phyloP scores from a whole-genome alignment of 768 basidiomycete species.

The Kondoa malvinella region DNA sequence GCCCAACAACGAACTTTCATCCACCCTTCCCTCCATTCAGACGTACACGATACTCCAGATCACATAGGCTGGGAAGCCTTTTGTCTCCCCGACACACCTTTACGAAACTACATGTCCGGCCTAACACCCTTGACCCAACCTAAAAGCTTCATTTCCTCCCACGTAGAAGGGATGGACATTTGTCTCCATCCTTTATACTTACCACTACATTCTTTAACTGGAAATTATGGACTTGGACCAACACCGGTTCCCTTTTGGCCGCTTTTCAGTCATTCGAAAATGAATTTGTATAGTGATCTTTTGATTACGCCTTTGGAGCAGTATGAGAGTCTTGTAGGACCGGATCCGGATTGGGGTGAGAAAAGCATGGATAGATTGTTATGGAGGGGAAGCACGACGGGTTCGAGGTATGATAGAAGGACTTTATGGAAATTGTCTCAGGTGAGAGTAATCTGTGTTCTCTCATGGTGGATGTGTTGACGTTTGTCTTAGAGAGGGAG shows the following conservation, averaged over 20 bases:
- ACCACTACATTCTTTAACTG: conserved; percentile 12
- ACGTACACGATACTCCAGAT: conserved; percentile 8
- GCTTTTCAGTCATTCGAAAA: conserved; percentile 24
- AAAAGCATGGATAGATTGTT: conserved; percentile 34
- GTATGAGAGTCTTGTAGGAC: conserved; percentile 23
- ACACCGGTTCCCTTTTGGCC: conserved; percentile 24
- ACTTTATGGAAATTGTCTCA: conserved; percentile 25
- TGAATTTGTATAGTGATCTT: conserved; percentile 25
- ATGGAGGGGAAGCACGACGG: conserved; percentile 36
- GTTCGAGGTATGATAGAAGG: conserved; percentile 21
- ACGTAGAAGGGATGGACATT: conserved; percentile 27
- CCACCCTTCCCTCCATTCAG: not conserved
- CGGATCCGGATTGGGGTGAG: conserved; percentile 30
- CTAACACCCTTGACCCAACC: conserved; percentile 9
- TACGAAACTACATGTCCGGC: conserved; percentile 12
- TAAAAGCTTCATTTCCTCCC: conserved; percentile 27
- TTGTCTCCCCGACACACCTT: conserved; percentile 16
- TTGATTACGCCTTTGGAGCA: conserved; percentile 28
- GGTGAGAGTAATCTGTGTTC: not conserved
- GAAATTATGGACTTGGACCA: conserved; percentile 22
- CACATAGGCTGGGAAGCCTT: conserved; percentile 25
- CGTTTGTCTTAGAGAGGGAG: not conserved
- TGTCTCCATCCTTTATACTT: conserved; percentile 28
- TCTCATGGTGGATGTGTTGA: not conserved
- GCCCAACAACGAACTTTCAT: not conserved